Conservation (phyloP, 2,329 filamentous ascomycete species). For the Cryoendolithus antarcticus region DNA sequence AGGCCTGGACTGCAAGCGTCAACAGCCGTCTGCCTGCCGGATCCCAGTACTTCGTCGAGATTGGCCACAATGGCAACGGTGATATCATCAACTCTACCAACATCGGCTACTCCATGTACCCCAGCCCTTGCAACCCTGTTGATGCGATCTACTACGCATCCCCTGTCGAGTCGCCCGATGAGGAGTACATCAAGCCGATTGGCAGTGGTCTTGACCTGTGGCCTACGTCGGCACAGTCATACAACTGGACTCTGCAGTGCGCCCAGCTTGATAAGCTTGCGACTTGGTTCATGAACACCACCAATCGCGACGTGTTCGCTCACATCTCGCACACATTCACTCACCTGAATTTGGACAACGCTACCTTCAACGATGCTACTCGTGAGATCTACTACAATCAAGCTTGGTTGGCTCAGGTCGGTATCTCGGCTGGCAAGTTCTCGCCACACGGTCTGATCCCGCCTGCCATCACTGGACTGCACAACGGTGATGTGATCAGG, state of each 20-base stretch:
- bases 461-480: constrained; percentile 50
- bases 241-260: constrained; percentile 39
- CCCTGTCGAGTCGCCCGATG: constrained; percentile 28
- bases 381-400: constrained; percentile 50
- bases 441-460: constrained; percentile 47
- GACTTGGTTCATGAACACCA: constrained; percentile 40
- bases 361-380: constrained; percentile 44
- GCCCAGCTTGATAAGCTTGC: constrained; percentile 38
- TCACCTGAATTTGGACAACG: constrained; percentile 47
- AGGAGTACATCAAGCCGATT: constrained; percentile 35
- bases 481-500: constrained; percentile 50
- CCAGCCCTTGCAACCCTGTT: constrained; percentile 18
- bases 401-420: constrained; percentile 44
- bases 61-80: constrained; percentile 46
- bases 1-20: constrained; percentile 31
- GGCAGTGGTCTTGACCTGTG: constrained; percentile 28
- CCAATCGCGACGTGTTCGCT: constrained; percentile 42
- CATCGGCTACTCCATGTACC: constrained; percentile 5
- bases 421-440: constrained; percentile 37
- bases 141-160: constrained; percentile 26
- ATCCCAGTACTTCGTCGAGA: constrained; percentile 40
- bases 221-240: constrained; percentile 30
- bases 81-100: constrained; percentile 25
- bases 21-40: constrained; percentile 39
- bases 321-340: constrained; percentile 53